Evolutionary conservation across 1,284 basidiomycete genomes (phyloP), one percentile per base, ranked within the genome.

Genomic region (Termitomyces sp.): DNA sequence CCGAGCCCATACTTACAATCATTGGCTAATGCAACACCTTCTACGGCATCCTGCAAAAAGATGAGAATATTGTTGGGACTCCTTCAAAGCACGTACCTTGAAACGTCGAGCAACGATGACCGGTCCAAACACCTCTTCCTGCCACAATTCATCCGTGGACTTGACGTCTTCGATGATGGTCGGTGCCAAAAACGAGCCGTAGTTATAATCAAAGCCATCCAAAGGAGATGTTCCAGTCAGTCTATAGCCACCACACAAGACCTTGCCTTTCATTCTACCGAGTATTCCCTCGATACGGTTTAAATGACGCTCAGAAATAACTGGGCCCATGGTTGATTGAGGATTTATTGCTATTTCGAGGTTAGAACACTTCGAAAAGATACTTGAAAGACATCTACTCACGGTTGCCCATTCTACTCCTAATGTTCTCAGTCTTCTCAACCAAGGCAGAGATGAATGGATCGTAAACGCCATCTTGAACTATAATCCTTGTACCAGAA

Each of bases 61-160:
- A 38, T 45, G 58, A 40, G 36, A 33, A 48, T 41, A 53, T 13
- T 43, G n/a, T 12, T 24, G 7, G 15, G 28, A 43, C 8, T 31
- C 30, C 34, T 43, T 24, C 10, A 26, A 31, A 41, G 26, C 31
- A 62, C 78, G 58, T 49, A 88, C 88, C 51, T 69, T 69, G 66
- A 90, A 91, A 43, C 73, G 78, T 58, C 78, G 83, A 45, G 86
- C 76, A 4, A 88, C 81, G 2, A 91, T 82, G 6, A 92, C 88
- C 1, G 90, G 88, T 0, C 88, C 89, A 63, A 92, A 91, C 13
- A 90, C 74, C 66, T 93, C 90, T 67, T 92, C 88, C 62, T 80
- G 72, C 90, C 90, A 93, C 17, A 92, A 69, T 44, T 81, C 79
- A 62, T 88, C 83, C 31, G 79, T 69, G 1, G 74, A 68, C 31